Evolutionary conservation across 1,139 yeast genomes (phyloP).

Genomic region (Geotrichum histeridarum): DNA sequence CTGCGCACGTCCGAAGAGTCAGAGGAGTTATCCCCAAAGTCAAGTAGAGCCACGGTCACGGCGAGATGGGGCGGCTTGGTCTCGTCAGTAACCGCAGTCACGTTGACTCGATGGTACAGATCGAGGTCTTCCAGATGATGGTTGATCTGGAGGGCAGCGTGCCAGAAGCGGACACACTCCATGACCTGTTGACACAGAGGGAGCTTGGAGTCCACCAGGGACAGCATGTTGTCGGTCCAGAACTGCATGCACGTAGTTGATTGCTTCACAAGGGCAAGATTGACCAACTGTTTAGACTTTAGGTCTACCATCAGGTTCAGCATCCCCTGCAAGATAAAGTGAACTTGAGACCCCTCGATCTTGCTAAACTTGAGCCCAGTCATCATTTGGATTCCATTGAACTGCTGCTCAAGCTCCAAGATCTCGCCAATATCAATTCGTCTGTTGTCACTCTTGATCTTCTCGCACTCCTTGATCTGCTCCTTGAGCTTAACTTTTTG

Average conservation of each 20-base stretch:
- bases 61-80: background rate
- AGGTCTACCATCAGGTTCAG: background rate
- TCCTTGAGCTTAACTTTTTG: background rate
- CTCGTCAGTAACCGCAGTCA: background rate
- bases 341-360: background rate
- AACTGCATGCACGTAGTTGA: background rate
- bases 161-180: slow-evolving; percentile 5
- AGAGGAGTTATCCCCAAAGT: background rate
- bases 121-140: background rate
- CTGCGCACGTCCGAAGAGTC: too few relatives aligned
- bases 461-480: slow-evolving; percentile 10
- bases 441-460: slow-evolving; percentile 8
- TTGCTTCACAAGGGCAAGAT: background rate
- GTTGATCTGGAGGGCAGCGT: slow-evolving; percentile 1
- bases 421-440: slow-evolving; percentile 11
- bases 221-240: background rate
- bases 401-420: slow-evolving; percentile 3
- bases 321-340: background rate
- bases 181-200: background rate
- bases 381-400: slow-evolving; percentile 1
- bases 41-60: background rate
- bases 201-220: background rate
- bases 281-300: background rate
- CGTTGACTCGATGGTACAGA: slow-evolving; percentile 5
- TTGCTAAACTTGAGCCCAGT: background rate